Conservation (phyloP, 2,329 filamentous ascomycete genomes). For the Colletotrichum neosansevieriae region DNA sequence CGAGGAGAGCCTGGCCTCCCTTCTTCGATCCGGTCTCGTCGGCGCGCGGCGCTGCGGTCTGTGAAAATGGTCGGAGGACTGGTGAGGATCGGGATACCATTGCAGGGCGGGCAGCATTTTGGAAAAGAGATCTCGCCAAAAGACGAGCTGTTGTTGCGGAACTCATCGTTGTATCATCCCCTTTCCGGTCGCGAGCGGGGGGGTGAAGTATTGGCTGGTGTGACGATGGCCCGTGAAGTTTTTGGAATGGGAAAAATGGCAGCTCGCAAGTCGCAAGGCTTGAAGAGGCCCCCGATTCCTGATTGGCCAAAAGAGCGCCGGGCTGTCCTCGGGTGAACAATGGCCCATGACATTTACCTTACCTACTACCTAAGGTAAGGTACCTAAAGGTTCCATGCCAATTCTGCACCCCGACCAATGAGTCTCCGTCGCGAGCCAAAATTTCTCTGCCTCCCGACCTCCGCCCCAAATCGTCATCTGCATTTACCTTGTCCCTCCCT, state of each 20-base stretch:
- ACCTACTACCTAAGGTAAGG: too few species aligned
- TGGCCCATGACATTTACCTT: too few species aligned
- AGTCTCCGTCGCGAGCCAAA: constrained; percentile 46
- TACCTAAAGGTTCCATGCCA: constrained; percentile 18
- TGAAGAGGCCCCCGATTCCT: constrained; percentile 10
- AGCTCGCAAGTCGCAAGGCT: constrained; percentile 25
- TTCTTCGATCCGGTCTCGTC: constrained; percentile 43
- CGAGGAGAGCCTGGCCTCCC: constrained; percentile 39
- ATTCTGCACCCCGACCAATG: constrained; percentile 23
- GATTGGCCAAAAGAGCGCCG: constrained; percentile 19
- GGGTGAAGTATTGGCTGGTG: not conserved
- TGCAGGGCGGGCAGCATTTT: constrained; percentile 43
- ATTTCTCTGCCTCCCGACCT: constrained; percentile 51
- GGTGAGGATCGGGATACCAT: constrained; percentile 39
- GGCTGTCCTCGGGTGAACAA: constrained; percentile 38
- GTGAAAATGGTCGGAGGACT: constrained; percentile 54
- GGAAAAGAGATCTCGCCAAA: constrained; percentile 55
- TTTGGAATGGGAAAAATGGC: constrained; percentile 31
- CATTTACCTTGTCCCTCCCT: constrained; percentile 42
- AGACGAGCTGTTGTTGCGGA: constrained; percentile 57
- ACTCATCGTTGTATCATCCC: constrained; percentile 54
- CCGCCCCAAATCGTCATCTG: constrained; percentile 41
- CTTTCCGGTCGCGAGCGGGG: constrained; percentile 44
- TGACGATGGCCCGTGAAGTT: constrained; percentile 29
- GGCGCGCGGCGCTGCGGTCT: constrained; percentile 47